These are phyloP conservation scores for Fusarium pininemorale DNA, from an alignment of 2,329 filamentous ascomycete genomes.

Conservation along the genomic window DNA sequence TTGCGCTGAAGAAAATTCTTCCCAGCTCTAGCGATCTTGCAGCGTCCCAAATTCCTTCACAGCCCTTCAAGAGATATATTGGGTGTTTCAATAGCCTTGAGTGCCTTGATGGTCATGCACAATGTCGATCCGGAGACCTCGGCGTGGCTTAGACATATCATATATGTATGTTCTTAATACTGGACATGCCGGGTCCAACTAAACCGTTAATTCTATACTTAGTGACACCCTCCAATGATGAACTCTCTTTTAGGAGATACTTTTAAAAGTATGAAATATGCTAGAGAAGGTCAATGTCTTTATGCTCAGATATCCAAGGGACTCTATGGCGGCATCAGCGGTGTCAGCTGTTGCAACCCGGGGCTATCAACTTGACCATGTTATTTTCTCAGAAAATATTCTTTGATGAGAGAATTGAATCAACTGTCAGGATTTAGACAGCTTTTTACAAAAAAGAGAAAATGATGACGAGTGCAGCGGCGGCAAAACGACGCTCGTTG, in stretches of 20 bases:
- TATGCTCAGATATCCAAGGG: neutral
- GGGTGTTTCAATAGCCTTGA: neutral
- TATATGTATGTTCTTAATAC: neutral
- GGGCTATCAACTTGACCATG: neutral
- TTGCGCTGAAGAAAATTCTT: neutral
- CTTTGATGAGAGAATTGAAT: neutral
- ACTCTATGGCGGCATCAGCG: neutral
- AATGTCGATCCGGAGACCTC: neutral
- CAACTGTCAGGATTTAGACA: neutral
- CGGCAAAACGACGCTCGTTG: neutral
- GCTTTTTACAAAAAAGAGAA: constrained; percentile 7
- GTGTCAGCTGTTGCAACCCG: neutral
- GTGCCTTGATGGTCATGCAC: neutral
- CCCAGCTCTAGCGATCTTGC: neutral
- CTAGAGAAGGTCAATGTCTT: neutral
- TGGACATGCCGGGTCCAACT: neutral
- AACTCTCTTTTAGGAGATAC: neutral
- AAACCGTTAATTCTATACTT: neutral
- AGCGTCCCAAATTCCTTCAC: neutral
- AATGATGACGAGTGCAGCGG: neutral
- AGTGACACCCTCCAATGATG: neutral
- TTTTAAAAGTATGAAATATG: neutral
- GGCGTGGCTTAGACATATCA: neutral
- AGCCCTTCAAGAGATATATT: neutral
- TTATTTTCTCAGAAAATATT: constrained; percentile 16